Evolutionary conservation across 2,329 filamentous ascomycete species (phyloP).

Genomic region (Fusarium tjaetaba): DNA sequence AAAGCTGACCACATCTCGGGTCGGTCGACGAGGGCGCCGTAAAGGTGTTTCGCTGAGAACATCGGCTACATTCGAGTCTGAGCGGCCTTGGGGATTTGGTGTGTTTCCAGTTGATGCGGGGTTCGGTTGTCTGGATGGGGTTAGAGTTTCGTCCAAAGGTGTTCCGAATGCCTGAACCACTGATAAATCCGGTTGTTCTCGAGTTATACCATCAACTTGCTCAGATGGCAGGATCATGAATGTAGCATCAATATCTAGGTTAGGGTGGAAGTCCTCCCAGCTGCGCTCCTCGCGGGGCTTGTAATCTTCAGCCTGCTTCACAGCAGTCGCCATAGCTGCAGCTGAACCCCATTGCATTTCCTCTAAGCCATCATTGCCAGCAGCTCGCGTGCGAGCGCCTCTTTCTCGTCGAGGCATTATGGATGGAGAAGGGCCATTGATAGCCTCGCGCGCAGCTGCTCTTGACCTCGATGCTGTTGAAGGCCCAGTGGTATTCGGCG

Average conservation of each 20-base stretch:
- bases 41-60: constrained; percentile 48
- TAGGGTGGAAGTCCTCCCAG: constrained; percentile 97
- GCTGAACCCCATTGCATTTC: constrained; percentile 83
- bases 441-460: constrained; percentile 58
- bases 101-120: constrained; percentile 55
- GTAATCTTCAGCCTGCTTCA: constrained; percentile 93
- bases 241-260: constrained; percentile 86
- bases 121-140: constrained; percentile 59
- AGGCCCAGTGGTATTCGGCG: constrained; percentile 54
- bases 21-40: constrained; percentile 55
- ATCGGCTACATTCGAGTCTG: constrained; percentile 48
- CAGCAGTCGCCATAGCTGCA: constrained; percentile 87
- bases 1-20: constrained; percentile 62
- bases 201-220: constrained; percentile 80
- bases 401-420: constrained; percentile 65
- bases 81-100: constrained; percentile 50
- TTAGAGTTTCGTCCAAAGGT: constrained; percentile 54
- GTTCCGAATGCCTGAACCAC: constrained; percentile 43
- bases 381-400: constrained; percentile 63
- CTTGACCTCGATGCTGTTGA: constrained; percentile 63
- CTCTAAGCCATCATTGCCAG: constrained; percentile 63
- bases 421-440: constrained; percentile 50
- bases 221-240: constrained; percentile 84
- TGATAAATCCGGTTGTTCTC: constrained; percentile 52
- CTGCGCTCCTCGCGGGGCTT: constrained; percentile 96